phyloP scores from a whole-genome alignment of 2,329 filamentous ascomycete species.

The Xylariaceae sp. region DNA sequence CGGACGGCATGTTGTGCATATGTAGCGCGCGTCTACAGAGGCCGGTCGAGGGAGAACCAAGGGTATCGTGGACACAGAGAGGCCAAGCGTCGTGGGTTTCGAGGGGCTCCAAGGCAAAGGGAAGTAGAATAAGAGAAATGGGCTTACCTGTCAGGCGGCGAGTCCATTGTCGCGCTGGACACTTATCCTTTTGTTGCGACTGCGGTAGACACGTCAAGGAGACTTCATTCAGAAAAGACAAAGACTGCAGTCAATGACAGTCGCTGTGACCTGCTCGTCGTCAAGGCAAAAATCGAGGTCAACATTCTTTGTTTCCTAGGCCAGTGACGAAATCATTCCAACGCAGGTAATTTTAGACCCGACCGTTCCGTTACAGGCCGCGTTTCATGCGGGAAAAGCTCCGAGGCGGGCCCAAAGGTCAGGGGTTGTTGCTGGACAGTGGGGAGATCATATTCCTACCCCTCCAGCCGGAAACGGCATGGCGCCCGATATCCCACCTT shows the following conservation, averaged over 20 bases:
- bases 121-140: background rate
- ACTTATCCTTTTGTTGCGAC: constrained; percentile 9
- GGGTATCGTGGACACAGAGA: background rate
- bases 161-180: constrained; percentile 24
- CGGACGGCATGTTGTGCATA: constrained; percentile 2
- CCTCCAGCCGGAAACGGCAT: too few relatives aligned
- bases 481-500: too few relatives aligned
- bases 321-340: too few relatives aligned
- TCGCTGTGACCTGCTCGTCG: background rate
- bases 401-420: too few relatives aligned
- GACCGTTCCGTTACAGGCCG: too few relatives aligned
- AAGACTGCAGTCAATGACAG: constrained; percentile 1
- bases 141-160: constrained; percentile 28
- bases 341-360: too few relatives aligned
- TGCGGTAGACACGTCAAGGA: background rate
- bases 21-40: too few relatives aligned
- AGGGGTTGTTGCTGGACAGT: too few relatives aligned
- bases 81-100: background rate
- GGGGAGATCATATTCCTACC: too few relatives aligned
- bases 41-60: background rate
- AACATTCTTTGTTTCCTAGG: background rate
- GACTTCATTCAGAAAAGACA: constrained; percentile 23
- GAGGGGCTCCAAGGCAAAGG: background rate
- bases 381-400: too few relatives aligned
- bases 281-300: background rate